These are phyloP conservation scores for Xylaria sp. DNA, from an alignment of 2,329 filamentous ascomycete species.

Conservation along the genomic window DNA sequence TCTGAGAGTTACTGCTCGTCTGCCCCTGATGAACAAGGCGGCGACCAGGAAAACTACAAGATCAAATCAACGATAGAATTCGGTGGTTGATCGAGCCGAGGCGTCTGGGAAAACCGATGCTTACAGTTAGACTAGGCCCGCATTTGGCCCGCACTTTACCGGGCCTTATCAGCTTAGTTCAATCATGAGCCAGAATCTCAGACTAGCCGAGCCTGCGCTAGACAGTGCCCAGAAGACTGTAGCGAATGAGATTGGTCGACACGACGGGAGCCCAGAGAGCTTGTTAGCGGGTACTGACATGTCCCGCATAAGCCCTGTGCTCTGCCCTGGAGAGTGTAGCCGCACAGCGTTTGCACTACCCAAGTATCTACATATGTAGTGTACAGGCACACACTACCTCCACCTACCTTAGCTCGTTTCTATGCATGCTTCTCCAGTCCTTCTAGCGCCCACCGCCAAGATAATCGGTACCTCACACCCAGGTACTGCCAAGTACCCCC, in stretches of 20 bases:
- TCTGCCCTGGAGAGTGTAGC: constrained; percentile 28
- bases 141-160: constrained; percentile 21
- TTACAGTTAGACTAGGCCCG: constrained; percentile 35
- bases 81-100: constrained; percentile 47
- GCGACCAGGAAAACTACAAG: constrained; percentile 13
- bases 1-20: not conserved
- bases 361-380: not conserved
- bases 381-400: constrained; percentile 10
- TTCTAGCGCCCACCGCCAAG: constrained; percentile 49
- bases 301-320: constrained; percentile 31
- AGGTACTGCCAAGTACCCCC: constrained; percentile 33
- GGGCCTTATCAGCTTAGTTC: constrained; percentile 35
- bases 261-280: constrained; percentile 38
- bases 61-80: constrained; percentile 11
- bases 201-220: constrained; percentile 11
- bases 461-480: constrained; percentile 26
- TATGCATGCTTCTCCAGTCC: constrained; percentile 52
- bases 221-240: not conserved
- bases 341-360: constrained; percentile 33
- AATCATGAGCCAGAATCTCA: constrained; percentile 3
- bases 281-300: constrained; percentile 30
- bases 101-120: constrained; percentile 30
- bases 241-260: constrained; percentile 23
- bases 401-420: constrained; percentile 42
- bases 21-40: constrained; percentile 1